A percentile compares a stretch with the other conserved stretches of the same genome.
These are phyloP conservation scores for Solanum sejunctum DNA, from an alignment of 257 asterid species.

Conservation along the genomic window DNA sequence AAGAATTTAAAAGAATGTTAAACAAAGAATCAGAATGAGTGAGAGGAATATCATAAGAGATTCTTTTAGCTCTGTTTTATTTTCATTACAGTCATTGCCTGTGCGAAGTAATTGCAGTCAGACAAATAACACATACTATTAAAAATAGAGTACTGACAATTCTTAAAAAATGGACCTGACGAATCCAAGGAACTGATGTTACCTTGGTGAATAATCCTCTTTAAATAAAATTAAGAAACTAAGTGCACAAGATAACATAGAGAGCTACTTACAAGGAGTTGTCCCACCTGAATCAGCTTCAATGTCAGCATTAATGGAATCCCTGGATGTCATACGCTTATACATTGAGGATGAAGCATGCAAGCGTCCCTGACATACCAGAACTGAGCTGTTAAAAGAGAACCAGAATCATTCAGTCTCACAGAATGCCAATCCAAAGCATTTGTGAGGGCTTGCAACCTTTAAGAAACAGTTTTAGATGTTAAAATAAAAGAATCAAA, in stretches of 20 bases:
- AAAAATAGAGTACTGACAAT: background rate
- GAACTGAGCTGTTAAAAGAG: conserved; percentile 1
- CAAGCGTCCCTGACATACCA: conserved; percentile 34
- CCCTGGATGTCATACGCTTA: conserved; percentile 48
- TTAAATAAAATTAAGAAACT: background rate
- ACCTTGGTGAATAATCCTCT: background rate
- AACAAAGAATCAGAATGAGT: background rate
- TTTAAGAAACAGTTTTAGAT: background rate
- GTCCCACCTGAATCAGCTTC: conserved; percentile 41
- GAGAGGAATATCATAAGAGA: background rate
- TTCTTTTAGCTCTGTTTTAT: background rate
- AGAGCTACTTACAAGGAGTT: background rate
- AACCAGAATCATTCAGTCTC: background rate
- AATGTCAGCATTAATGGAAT: conserved; percentile 16
- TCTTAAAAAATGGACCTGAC: background rate
- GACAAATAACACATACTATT: background rate
- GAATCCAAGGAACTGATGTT: background rate
- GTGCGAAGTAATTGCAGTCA: background rate
- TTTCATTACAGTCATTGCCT: background rate
- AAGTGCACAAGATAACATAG: background rate
- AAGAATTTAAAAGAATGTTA: background rate
- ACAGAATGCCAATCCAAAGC: background rate
- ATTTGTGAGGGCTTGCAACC: background rate
- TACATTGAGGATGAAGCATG: conserved; percentile 34
- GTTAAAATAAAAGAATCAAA: background rate